Evolutionary conservation across 2,329 filamentous ascomycete genomes (phyloP).

Genomic region (Xylariaceae sp.): DNA sequence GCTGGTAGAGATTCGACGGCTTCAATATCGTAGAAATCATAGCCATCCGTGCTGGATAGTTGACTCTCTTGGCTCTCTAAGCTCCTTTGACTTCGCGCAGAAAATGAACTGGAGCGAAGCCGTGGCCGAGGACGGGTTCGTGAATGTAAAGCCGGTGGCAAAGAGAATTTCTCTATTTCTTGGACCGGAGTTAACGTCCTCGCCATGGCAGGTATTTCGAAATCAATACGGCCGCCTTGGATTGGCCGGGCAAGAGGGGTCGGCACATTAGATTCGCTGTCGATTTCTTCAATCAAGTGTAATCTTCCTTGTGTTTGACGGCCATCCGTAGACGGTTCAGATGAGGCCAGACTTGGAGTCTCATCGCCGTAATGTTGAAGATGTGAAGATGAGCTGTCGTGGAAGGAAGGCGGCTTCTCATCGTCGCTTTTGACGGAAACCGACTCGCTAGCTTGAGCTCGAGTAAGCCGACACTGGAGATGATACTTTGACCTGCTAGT

Average conservation of each 20-base stretch:
- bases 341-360: constrained; percentile 26
- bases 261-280: constrained; percentile 58
- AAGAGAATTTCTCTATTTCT: constrained; percentile 46
- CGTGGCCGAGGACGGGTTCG: constrained; percentile 38
- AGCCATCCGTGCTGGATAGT: constrained; percentile 53
- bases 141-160: constrained; percentile 44
- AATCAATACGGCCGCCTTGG: constrained; percentile 32
- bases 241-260: constrained; percentile 55
- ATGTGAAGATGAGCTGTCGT: constrained; percentile 19
- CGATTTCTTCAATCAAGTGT: constrained; percentile 50
- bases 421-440: constrained; percentile 15
- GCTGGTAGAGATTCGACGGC: constrained; percentile 37
- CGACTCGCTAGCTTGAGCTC: constrained; percentile 21
- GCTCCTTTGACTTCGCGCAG: constrained; percentile 47
- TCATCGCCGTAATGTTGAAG: constrained; percentile 21
- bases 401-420: constrained; percentile 12
- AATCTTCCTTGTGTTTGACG: constrained; percentile 37
- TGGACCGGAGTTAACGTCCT: constrained; percentile 44
- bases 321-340: constrained; percentile 33
- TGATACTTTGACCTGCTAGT: constrained; percentile 53
- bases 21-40: constrained; percentile 62
- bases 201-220: constrained; percentile 30
- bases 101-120: constrained; percentile 47
- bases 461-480: constrained; percentile 43
- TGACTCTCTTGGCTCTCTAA: constrained; percentile 47